Conservation (phyloP, 2,329 filamentous ascomycete genomes). For the Apiospora marii region DNA sequence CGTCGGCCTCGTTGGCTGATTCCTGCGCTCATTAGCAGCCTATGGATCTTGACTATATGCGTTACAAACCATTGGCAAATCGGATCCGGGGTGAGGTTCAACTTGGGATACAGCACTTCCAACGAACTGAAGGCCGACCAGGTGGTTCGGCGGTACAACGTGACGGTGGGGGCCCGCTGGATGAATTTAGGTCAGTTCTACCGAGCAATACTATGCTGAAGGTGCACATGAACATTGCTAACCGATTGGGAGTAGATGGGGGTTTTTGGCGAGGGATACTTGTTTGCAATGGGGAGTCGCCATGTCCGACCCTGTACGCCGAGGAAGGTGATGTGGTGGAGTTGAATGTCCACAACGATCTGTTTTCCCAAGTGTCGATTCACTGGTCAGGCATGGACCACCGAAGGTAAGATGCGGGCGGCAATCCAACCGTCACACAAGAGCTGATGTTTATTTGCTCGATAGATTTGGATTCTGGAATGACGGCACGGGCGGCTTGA, state of each 20-base stretch:
- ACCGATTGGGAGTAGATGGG: constrained; percentile 25
- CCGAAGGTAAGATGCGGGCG: background rate
- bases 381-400: constrained; percentile 28
- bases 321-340: constrained; percentile 32
- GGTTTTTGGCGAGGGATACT: constrained; percentile 31
- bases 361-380: constrained; percentile 31
- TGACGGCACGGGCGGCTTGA: constrained; percentile 30
- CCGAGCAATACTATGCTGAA: too few species aligned
- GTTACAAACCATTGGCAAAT: background rate
- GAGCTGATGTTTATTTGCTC: background rate
- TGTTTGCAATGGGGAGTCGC: constrained; percentile 31
- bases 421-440: background rate
- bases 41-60: background rate
- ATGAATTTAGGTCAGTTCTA: constrained; percentile 23
- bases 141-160: constrained; percentile 17
- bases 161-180: constrained; percentile 25
- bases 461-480: constrained; percentile 30
- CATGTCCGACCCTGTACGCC: constrained; percentile 30
- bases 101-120: too few species aligned
- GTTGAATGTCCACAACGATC: constrained; percentile 30
- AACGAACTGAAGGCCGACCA: background rate
- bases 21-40: background rate
- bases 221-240: background rate
- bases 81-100: background rate
- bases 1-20: background rate